Evolutionary conservation across 371 early-diverging fungal species (phyloP).

Genomic region (Rhizopus stolonifer): DNA sequence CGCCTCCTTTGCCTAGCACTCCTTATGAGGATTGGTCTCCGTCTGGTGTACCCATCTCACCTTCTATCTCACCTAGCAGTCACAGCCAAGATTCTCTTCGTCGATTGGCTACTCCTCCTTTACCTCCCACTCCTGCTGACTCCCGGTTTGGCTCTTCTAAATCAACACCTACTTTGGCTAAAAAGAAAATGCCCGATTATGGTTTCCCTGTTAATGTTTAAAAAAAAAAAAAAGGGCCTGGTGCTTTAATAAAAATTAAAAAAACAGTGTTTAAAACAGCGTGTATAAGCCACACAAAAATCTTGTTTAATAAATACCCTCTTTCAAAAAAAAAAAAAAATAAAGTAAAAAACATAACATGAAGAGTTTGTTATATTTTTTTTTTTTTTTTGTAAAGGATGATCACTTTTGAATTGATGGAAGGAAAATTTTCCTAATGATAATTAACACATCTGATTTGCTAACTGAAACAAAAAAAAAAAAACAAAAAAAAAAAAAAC

Average conservation of each 20-base stretch:
- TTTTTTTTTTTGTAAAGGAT: neutral
- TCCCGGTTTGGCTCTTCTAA: neutral
- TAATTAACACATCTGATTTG: neutral
- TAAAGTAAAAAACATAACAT: too few species aligned
- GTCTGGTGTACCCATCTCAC: neutral
- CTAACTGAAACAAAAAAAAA: neutral
- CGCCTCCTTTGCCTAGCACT: neutral
- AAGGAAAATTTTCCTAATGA: neutral
- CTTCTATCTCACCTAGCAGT: neutral
- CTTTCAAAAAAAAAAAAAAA: too few species aligned
- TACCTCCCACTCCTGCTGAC: neutral
- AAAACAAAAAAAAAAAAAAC: too few species aligned
- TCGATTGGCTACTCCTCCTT: neutral
- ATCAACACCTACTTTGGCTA: neutral
- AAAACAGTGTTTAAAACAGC: too few species aligned
- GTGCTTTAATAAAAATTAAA: neutral
- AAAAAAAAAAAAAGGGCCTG: neutral
- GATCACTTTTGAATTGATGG: neutral
- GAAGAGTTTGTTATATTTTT: neutral
- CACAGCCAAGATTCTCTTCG: neutral
- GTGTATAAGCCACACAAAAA: too few species aligned
- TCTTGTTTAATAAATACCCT: too few species aligned
- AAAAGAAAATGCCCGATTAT: neutral
- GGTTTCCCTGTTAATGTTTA: neutral
- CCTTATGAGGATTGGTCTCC: conserved; percentile 1